These are phyloP conservation scores for Omphalea diandra DNA, from an alignment of 441 rosid genomes.

Conservation along the genomic window DNA sequence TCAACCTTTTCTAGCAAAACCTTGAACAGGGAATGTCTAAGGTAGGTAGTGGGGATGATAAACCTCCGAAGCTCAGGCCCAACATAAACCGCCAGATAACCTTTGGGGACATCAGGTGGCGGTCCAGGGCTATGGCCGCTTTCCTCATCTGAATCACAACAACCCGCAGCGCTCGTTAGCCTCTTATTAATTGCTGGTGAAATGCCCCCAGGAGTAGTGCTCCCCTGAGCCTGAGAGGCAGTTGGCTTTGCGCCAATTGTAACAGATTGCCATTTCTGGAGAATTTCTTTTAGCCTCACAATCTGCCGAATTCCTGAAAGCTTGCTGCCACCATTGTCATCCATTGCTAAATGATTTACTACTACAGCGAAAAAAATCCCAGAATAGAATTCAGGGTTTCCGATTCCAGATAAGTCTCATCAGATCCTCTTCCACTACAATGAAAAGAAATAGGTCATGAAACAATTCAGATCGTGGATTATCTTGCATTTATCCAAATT, in stretches of 20 bases:
- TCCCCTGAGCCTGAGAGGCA: constrained; percentile 24
- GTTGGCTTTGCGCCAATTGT: constrained; percentile 47
- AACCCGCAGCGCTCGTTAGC: constrained; percentile 31
- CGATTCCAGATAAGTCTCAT: constrained; percentile 37
- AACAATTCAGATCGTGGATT: neutral
- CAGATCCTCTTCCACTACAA: constrained; percentile 47
- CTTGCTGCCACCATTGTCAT: constrained; percentile 53
- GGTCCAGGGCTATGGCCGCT: constrained; percentile 62
- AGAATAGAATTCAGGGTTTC: constrained; percentile 26
- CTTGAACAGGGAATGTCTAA: constrained; percentile 77
- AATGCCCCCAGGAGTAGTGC: constrained; percentile 30
- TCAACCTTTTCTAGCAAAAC: constrained; percentile 77
- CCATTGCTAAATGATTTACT: constrained; percentile 47
- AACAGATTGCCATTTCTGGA: constrained; percentile 81
- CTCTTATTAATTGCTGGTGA: constrained; percentile 46
- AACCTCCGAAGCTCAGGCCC: constrained; percentile 91
- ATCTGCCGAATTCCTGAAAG: constrained; percentile 76
- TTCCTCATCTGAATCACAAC: constrained; percentile 89
- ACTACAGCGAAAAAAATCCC: constrained; percentile 27
- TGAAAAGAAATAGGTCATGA: no score
- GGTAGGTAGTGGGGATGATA: constrained; percentile 76
- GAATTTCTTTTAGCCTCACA: constrained; percentile 74
- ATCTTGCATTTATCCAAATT: no score
- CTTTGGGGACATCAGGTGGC: constrained; percentile 82
- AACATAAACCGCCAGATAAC: constrained; percentile 84